Base-by-base conservation (phyloP, 2,329 filamentous ascomycete species). In the Fusarium pininemorale region DNA sequence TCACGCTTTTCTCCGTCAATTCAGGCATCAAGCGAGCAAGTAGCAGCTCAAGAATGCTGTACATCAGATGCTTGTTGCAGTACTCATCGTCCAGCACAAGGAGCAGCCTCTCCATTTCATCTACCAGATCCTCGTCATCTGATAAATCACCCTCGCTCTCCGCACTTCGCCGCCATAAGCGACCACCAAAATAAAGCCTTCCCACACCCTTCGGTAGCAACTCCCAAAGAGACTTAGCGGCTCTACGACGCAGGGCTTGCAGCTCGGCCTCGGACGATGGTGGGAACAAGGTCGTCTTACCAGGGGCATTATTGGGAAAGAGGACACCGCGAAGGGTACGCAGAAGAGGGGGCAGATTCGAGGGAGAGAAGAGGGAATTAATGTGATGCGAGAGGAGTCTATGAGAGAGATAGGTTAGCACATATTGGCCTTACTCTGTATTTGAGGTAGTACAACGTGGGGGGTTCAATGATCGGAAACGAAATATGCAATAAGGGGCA, bases 21-120 rank as follows among this genome's bases (percentile, higher is more conserved):
- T 99, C 96, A 9, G 96, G 96, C 79, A 98, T 89, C 70, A 98
- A 82, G 73, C 92, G 90, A 64, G 94, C 89, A n/a, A 98, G 85
- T 5, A 98, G 81, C 66, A 96, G 83, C 83, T 99, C 96, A 39
- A 98, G 84, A 54, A 96, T 86, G 50, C 90, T 87, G 79, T 97
- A 98, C 76, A 98, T 85, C 38, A 98, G 85, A 83, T 98, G 95
- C 84, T 95, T 97, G 84, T 99, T 99, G 83, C 95, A 92, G 83
- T 98, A 98, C 58, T 89, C 86, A 82, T 98, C 95, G 22, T 89
- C 90, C 75, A 98, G 92, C 42, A 95, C 86, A 77, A 93, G 90
- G 53, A 98, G 86, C 51, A 95, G 85, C 32, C 89, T 84, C 78
- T 91, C 90, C 72, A 94, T 87, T 75, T 92, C 88, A 69, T 84